Evolutionary conservation across 371 early-diverging fungal species (phyloP).

Genomic region (Capillidium rhysosporum): DNA sequence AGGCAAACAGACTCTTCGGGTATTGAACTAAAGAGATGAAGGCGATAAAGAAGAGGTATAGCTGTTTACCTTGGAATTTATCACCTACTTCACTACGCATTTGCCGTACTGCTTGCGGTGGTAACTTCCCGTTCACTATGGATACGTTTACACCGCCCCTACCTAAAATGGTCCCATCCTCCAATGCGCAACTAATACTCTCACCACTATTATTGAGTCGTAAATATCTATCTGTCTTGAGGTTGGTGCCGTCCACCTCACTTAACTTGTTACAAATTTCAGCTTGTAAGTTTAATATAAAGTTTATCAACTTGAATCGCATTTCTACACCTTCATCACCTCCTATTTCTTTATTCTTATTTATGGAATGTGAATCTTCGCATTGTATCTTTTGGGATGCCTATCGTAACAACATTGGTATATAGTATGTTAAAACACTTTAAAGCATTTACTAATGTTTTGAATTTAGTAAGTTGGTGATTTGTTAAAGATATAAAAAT

Average conservation of each 20-base stretch:
- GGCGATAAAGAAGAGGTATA: slow-evolving; percentile 61
- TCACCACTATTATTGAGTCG: slow-evolving; percentile 65
- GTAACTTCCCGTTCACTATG: slow-evolving; percentile 51
- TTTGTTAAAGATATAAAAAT: no score
- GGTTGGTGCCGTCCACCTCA: slow-evolving; percentile 40
- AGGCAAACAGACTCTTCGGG: slow-evolving; percentile 85
- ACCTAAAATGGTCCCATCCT: slow-evolving; percentile 78
- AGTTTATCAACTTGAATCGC: slow-evolving; percentile 62
- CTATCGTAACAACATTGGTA: no score
- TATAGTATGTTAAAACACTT: no score
- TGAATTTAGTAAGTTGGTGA: no score
- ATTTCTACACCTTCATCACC: slow-evolving; percentile 15
- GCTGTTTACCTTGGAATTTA: slow-evolving; percentile 27
- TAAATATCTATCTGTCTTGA: slow-evolving; percentile 55
- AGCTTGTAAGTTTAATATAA: slow-evolving; percentile 55
- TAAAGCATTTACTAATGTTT: no score
- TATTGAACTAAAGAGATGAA: slow-evolving; percentile 87
- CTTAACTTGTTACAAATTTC: slow-evolving; percentile 31
- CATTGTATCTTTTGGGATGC: no score
- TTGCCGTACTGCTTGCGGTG: slow-evolving; percentile 46
- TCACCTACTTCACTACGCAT: slow-evolving; percentile 48
- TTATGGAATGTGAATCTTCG: no score
- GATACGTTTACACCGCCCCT: slow-evolving; percentile 88
- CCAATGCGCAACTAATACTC: slow-evolving; percentile 81
- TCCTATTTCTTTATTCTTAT: neutral